Conservation (phyloP, 2,329 filamentous ascomycete genomes). For the Penicillium sp. region DNA sequence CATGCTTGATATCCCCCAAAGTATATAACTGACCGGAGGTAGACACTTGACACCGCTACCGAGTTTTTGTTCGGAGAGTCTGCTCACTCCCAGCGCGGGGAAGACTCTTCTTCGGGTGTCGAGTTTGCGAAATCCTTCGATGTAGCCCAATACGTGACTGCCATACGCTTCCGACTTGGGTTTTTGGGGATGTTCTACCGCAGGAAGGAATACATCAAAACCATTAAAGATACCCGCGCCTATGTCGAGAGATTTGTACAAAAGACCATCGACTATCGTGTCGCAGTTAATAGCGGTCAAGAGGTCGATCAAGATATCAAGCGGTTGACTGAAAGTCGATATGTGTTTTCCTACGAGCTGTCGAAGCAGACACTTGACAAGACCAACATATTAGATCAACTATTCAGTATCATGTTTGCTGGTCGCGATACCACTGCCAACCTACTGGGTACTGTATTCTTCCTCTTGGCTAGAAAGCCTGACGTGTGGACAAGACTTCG, state of each 20-base stretch:
- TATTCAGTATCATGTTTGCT: slow-evolving; percentile 52
- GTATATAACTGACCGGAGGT: background rate
- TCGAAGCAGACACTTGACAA: slow-evolving; percentile 46
- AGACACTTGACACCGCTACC: slow-evolving; percentile 75
- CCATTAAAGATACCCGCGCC: slow-evolving; percentile 34
- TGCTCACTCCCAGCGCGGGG: slow-evolving; percentile 53
- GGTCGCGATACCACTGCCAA: slow-evolving; percentile 55
- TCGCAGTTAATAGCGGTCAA: slow-evolving; percentile 20
- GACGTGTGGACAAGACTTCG: slow-evolving; percentile 39
- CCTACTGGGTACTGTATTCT: slow-evolving; percentile 46
- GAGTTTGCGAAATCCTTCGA: slow-evolving; percentile 32
- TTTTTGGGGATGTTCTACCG: slow-evolving; percentile 15
- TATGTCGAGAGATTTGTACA: slow-evolving; percentile 39
- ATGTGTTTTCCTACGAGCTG: slow-evolving; percentile 51
- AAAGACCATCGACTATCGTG: slow-evolving; percentile 32
- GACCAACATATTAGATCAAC: slow-evolving; percentile 45
- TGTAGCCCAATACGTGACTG: slow-evolving; percentile 26
- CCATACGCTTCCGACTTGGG: slow-evolving; percentile 16
- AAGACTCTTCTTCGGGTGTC: slow-evolving; percentile 12
- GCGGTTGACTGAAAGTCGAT: slow-evolving; percentile 24
- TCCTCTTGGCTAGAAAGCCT: slow-evolving; percentile 45
- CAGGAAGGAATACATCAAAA: slow-evolving; percentile 16
- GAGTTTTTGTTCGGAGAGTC: slow-evolving; percentile 73
- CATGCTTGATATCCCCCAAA: no score
- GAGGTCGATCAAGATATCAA: slow-evolving; percentile 16